Percentiles rank a stretch among this genome's conserved stretches.
Evolutionary conservation across 805 yeast species (phyloP).

Genomic region (Nakazawaea wickerhamii): DNA sequence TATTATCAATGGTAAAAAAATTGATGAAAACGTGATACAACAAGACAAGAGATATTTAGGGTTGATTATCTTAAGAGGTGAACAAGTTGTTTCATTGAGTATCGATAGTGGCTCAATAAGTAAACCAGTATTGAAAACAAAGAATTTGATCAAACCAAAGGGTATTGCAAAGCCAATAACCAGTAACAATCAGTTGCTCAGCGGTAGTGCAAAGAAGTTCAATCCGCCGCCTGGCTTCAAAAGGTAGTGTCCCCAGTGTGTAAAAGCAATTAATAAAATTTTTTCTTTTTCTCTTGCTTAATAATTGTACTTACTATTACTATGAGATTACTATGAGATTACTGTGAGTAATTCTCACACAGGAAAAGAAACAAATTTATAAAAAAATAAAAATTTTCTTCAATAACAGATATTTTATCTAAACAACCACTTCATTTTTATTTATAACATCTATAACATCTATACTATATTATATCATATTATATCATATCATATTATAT

Average conservation of each 20-base stretch:
- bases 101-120: constrained; percentile 43
- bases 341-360: no score
- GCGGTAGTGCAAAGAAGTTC: constrained; percentile 7
- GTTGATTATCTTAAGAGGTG: constrained; percentile 81
- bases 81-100: constrained; percentile 66
- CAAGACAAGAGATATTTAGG: constrained; percentile 79
- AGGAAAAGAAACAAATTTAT: no score
- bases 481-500: no score
- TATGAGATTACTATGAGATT: no score
- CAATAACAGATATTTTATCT: no score
- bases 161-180: constrained; percentile 26
- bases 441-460: no score
- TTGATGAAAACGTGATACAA: constrained; percentile 25
- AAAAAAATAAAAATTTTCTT: no score
- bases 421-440: no score
- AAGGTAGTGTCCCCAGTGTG: not conserved
- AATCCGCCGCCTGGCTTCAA: constrained; percentile 14
- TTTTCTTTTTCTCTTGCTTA: no score
- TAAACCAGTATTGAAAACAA: constrained; percentile 24
- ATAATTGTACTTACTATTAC: no score
- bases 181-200: constrained; percentile 1
- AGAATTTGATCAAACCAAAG: constrained; percentile 23
- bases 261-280: not conserved
- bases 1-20: constrained; percentile 16
- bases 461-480: no score